phyloP scores from a whole-genome alignment of 495 filamentous ascomycete species.

The Gamarada debralockiae region DNA sequence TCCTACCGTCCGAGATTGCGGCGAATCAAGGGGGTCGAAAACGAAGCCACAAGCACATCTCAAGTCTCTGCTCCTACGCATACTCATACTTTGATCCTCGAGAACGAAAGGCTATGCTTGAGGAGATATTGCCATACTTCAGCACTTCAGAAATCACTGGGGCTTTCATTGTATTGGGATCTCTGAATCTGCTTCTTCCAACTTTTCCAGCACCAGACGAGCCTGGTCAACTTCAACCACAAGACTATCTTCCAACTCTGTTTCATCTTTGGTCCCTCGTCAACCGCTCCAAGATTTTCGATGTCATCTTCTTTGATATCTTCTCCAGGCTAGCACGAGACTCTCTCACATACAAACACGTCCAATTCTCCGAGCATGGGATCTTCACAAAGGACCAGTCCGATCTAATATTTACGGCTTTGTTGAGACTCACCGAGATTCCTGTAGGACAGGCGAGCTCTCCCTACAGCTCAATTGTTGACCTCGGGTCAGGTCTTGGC shows the following conservation, averaged over 20 bases:
- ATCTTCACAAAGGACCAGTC: slow-evolving; percentile 93
- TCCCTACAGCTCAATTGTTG: slow-evolving; percentile 78
- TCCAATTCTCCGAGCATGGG: slow-evolving; percentile 82
- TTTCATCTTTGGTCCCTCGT: slow-evolving; percentile 97
- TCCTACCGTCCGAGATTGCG: slow-evolving; percentile 75
- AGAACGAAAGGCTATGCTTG: slow-evolving; percentile 81
- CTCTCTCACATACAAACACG: slow-evolving; percentile 64
- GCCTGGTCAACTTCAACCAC: slow-evolving; percentile 67
- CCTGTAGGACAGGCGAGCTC: slow-evolving; percentile 95
- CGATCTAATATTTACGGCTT: slow-evolving; percentile 86
- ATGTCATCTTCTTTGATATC: slow-evolving; percentile 83
- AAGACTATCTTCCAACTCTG: slow-evolving; percentile 81
- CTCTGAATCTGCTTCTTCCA: slow-evolving; percentile 83
- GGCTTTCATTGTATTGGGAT: slow-evolving; percentile 81
- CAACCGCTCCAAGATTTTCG: slow-evolving; percentile 82
- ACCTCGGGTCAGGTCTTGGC: slow-evolving; percentile 76
- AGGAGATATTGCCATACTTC: slow-evolving; percentile 93
- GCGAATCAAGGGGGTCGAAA: slow-evolving; percentile 41
- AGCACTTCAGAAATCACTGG: slow-evolving; percentile 86
- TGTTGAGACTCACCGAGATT: slow-evolving; percentile 87
- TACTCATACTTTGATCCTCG: slow-evolving; percentile 89
- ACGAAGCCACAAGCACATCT: slow-evolving; percentile 51
- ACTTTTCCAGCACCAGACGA: slow-evolving; percentile 73
- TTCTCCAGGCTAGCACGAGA: slow-evolving; percentile 85
- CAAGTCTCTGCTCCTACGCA: slow-evolving; percentile 84